Evolutionary conservation across 768 basidiomycete genomes (phyloP).

Genomic region (Jaapia argillacea): DNA sequence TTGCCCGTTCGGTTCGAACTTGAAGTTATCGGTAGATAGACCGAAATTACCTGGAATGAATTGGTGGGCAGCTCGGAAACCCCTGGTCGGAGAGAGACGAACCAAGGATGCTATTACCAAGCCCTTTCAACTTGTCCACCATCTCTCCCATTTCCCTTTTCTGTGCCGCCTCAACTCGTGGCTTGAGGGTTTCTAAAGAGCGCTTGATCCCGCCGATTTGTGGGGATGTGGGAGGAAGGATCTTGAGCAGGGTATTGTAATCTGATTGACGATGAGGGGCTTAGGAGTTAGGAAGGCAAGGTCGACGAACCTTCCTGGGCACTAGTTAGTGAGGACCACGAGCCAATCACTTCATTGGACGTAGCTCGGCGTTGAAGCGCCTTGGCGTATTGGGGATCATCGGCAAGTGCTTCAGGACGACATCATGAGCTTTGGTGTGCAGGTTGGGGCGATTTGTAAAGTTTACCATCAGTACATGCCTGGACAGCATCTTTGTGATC

Average conservation of each 20-base stretch:
- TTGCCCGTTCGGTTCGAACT: slow-evolving; percentile 87
- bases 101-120: slow-evolving; percentile 90
- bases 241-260: slow-evolving; percentile 57
- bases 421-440: slow-evolving; percentile 4
- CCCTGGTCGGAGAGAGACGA: slow-evolving; percentile 9
- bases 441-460: slow-evolving; percentile 1
- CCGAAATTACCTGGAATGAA: slow-evolving; percentile 72
- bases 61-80: not conserved
- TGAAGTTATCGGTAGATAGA: slow-evolving; percentile 92
- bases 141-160: slow-evolving; percentile 87
- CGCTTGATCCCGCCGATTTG: slow-evolving; percentile 36
- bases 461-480: slow-evolving; percentile 67
- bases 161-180: slow-evolving; percentile 65
- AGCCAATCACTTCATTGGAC: slow-evolving; percentile 70
- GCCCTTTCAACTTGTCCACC: slow-evolving; percentile 83
- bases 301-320: slow-evolving; percentile 68
- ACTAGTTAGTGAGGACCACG: slow-evolving; percentile 75
- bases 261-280: slow-evolving; percentile 34
- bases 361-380: slow-evolving; percentile 82
- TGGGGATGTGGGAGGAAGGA: slow-evolving; percentile 48
- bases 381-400: slow-evolving; percentile 81
- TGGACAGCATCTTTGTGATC: slow-evolving; percentile 74
- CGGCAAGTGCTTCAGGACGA: slow-evolving; percentile 60
- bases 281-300: not conserved
- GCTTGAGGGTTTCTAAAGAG: slow-evolving; percentile 47